phyloP scores from a whole-genome alignment of 2,329 filamentous ascomycete species.

The Furcasterigmium furcatum region DNA sequence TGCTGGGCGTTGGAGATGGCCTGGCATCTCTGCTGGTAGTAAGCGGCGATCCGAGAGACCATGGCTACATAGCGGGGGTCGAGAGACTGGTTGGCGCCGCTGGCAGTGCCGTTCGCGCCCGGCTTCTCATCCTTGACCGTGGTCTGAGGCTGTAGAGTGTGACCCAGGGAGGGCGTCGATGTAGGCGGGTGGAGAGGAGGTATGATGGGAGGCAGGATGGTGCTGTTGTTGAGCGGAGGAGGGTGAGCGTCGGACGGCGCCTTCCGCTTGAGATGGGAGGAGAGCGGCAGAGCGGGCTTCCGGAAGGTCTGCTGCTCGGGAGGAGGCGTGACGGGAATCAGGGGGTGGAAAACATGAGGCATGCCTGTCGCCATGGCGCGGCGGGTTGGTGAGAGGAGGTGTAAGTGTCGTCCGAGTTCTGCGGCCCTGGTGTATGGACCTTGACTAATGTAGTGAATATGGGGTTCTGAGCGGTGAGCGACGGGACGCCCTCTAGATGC shows the following conservation, averaged over 20 bases:
- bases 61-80: constrained; percentile 42
- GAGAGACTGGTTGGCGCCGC: constrained; percentile 7
- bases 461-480: too few species aligned
- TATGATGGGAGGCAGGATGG: constrained; percentile 6
- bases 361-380: neutral
- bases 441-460: too few species aligned
- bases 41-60: constrained; percentile 43
- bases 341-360: constrained; percentile 10
- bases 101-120: constrained; percentile 3
- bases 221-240: constrained; percentile 4
- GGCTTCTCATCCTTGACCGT: constrained; percentile 2
- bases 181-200: constrained; percentile 6
- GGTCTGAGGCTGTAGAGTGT: constrained; percentile 4
- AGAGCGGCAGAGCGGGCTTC: constrained; percentile 8
- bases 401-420: too few species aligned
- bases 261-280: constrained; percentile 12
- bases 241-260: constrained; percentile 8
- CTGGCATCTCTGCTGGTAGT: constrained; percentile 45
- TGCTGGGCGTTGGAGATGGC: constrained; percentile 44
- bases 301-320: constrained; percentile 31
- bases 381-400: neutral
- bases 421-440: too few species aligned
- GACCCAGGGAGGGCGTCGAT: constrained; percentile 3
- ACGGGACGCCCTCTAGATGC: too few species aligned
- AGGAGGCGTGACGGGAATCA: constrained; percentile 34